Percentiles rank a stretch among this genome's conserved stretches.
These are phyloP conservation scores for Clonostachys rhizophaga DNA, from an alignment of 2,329 filamentous ascomycete species.

Conservation along the genomic window DNA sequence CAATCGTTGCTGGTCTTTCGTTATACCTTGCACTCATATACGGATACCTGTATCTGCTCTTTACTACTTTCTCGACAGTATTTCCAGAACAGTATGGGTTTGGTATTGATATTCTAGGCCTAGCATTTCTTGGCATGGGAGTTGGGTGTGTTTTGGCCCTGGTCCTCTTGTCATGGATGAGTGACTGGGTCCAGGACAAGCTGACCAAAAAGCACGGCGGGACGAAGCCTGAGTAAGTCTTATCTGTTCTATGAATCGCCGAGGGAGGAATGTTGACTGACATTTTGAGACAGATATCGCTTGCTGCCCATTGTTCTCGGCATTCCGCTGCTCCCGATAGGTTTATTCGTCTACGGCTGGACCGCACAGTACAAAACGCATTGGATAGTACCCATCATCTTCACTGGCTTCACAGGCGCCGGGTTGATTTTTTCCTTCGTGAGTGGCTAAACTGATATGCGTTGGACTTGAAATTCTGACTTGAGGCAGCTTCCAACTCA, in stretches of 20 bases:
- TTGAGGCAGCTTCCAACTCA: constrained; percentile 24
- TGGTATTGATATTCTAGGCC: constrained; percentile 43
- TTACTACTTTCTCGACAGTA: constrained; percentile 47
- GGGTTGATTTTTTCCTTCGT: constrained; percentile 19
- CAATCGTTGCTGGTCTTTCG: constrained; percentile 58
- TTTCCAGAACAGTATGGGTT: constrained; percentile 58
- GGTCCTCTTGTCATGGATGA: constrained; percentile 12
- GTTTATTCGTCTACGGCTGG: constrained; percentile 33
- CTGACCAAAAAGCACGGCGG: constrained; percentile 17
- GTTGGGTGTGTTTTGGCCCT: constrained; percentile 18
- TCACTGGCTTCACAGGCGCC: constrained; percentile 34
- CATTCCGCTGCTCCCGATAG: constrained; percentile 32
- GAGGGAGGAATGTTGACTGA: too few relatives aligned
- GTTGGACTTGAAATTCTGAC: constrained; percentile 10
- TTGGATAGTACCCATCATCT: constrained; percentile 24
- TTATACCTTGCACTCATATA: constrained; percentile 62
- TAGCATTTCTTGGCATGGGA: constrained; percentile 17
- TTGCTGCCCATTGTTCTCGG: constrained; percentile 3
- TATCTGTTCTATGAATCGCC: too few relatives aligned
- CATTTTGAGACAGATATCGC: too few relatives aligned
- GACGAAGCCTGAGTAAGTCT: constrained; percentile 7
- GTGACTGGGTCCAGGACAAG: constrained; percentile 9
- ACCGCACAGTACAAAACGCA: constrained; percentile 12
- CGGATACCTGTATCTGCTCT: constrained; percentile 54
- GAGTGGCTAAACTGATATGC: not conserved